Base-by-base conservation (phyloP, 805 yeast genomes). In the Pichia phayaonensis region DNA sequence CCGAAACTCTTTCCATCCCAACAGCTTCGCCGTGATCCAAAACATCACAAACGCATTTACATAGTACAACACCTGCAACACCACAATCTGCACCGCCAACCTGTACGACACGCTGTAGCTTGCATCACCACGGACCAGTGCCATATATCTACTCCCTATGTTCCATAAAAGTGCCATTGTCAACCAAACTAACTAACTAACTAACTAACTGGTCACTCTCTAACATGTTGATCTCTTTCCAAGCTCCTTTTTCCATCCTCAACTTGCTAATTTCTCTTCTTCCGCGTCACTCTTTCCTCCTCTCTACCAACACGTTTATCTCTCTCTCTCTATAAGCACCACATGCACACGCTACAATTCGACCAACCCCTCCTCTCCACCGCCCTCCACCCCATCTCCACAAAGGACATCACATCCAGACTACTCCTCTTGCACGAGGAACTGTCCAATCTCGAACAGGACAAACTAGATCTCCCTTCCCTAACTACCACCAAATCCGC, bases 41-140 rank as follows among this genome's bases (percentile, higher is more conserved):
- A 90, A 84, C 42, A 88, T 66, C 8, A 84, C 62, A 1, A 77
- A 63, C 1, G 96, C 97, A 2, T 88, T 77, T 7, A 77, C 60
- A 61, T 92, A 92, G 68, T 90, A 90, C 52, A 87, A 80, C 38
- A 80, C 61, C 64, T 92, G 99, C 24, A 92, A 68, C 22, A 87
- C 69, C 7, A 89, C 65, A 20, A 92, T 92, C 66, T 92, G 98
- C 1, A 44, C 16, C 3, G 44, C n/a, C 16, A 59, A 45, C 23
- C 43, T 44, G n/a, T 8, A 43, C 3, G 43, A 29, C 5, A 40
- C 8, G 16, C 40, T 46, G 27, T 21, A 16, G 31, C 8, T 24
- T 24, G 27, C 27, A 24, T 8, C 27, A 24, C 27, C 27, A 24
- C 27, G n/a, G n/a, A n/a, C n/a, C n/a, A n/a, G n/a, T n/a, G n/a